phyloP scores from a whole-genome alignment of 768 basidiomycete species.

The Mycena vitilis region DNA sequence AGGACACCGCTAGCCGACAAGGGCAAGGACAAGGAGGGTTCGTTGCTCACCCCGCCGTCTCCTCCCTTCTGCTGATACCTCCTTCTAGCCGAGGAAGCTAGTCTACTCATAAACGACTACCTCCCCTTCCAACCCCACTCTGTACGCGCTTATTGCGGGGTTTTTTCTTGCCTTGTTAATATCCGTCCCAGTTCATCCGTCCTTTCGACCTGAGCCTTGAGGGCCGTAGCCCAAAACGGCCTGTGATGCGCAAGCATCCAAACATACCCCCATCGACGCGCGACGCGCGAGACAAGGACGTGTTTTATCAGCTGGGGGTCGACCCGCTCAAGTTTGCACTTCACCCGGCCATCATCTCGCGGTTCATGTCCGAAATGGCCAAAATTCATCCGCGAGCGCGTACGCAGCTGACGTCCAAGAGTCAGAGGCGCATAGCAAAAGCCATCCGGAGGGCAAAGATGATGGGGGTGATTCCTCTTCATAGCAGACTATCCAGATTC shows the following conservation, averaged over 20 bases:
- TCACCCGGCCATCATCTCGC: slow-evolving; percentile 68
- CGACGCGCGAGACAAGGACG: slow-evolving; percentile 69
- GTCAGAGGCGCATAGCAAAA: slow-evolving; percentile 82
- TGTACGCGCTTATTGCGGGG: slow-evolving; percentile 30
- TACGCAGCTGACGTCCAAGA: slow-evolving; percentile 82
- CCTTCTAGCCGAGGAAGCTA: background rate
- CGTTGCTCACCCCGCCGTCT: background rate
- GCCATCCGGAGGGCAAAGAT: slow-evolving; percentile 90
- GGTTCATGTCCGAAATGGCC: slow-evolving; percentile 79
- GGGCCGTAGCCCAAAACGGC: slow-evolving; percentile 45
- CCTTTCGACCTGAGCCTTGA: slow-evolving; percentile 58
- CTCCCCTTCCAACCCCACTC: slow-evolving; percentile 38
- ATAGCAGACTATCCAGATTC: slow-evolving; percentile 48
- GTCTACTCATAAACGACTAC: slow-evolving; percentile 21
- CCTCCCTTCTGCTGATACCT: background rate
- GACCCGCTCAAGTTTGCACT: slow-evolving; percentile 79
- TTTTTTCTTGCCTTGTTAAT: background rate
- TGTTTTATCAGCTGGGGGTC: slow-evolving; percentile 76
- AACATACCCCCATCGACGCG: slow-evolving; percentile 66
- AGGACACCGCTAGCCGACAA: background rate
- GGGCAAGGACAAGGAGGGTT: background rate
- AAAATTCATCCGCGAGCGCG: slow-evolving; percentile 78
- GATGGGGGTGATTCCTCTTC: slow-evolving; percentile 86
- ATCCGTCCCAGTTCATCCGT: slow-evolving; percentile 54
- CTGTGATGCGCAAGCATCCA: slow-evolving; percentile 43